Percentiles rank a stretch among this genome's conserved stretches.
phyloP scores from a whole-genome alignment of 306 rosid species.

The Gastrolobium bilobum region DNA sequence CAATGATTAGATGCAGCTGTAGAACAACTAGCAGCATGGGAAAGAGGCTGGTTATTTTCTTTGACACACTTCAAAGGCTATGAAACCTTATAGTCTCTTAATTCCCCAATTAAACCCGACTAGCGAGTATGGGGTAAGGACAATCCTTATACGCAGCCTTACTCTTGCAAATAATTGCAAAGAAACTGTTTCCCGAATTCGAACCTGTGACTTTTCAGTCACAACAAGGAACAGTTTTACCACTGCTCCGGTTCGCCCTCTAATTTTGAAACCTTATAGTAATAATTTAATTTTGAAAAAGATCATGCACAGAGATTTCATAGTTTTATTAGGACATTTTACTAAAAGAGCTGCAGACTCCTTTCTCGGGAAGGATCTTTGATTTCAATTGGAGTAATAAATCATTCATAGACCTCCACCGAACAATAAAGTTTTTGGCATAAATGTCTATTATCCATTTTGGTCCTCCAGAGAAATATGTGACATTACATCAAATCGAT shows the following conservation, averaged over 20 bases:
- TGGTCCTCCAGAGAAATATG: not conserved
- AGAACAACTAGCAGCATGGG: constrained; percentile 11
- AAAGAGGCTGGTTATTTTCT: constrained; percentile 11
- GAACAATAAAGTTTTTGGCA: not conserved
- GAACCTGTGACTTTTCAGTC: no score
- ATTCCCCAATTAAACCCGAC: no score
- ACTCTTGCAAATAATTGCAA: no score
- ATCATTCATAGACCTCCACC: constrained; percentile 13
- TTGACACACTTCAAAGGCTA: not conserved
- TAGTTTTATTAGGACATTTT: constrained; percentile 15
- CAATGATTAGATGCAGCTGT: constrained; percentile 20
- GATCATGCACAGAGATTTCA: not conserved
- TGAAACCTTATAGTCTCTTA: not conserved
- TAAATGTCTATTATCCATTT: not conserved
- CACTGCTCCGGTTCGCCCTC: no score
- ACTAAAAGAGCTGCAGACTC: not conserved
- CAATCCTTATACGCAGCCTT: no score
- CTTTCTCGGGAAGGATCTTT: not conserved
- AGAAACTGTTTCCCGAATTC: no score
- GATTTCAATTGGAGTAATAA: not conserved
- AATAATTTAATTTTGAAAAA: not conserved
- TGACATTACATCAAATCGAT: not conserved
- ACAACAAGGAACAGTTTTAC: no score
- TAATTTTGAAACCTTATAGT: not conserved
- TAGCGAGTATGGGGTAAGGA: no score